Evolutionary conservation across 2,329 filamentous ascomycete genomes (phyloP), one percentile per base, ranked within the genome.

Genomic region (Epicoccum nigrum): DNA sequence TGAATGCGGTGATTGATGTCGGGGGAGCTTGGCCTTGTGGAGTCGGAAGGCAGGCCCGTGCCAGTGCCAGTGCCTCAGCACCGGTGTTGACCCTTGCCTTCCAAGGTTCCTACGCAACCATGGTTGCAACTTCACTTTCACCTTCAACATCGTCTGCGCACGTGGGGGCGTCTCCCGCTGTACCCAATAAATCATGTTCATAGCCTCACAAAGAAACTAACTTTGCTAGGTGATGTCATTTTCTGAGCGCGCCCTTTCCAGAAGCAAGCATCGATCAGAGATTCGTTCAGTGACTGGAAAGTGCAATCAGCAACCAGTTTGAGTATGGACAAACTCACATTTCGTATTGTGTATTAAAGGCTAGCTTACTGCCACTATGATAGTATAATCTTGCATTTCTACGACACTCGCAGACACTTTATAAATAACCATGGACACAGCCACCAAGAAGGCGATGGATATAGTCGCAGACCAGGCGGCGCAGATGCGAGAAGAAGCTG

Each of bases 1-100:
- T 43, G 49, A 44, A 52, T 43, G 43, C 49, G 49, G 43, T 39
- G 33, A 39, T 52, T 39, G 21, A 32, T 41, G 37, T 23, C 13
- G 43, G 16, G 27, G 37, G 37, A 41, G 48, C 38, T 40, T 43
- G 43, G 42, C 33, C 31, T 35, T 9, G 17, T 16, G 23, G 23
- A 25, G 23, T 25, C 21, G 30, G 41, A 32, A 7, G 20, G 12
- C 8, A 27, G 23, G 45, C 20, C 46, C 39, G 46, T 50, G 46
- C 40, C 40, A 45, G 31, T 30, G n/a, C n/a, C n/a, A n/a, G n/a
- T 35, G 37, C 41, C 48, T 51, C 35, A 39, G 25, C 15, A n/a
- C 19, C 7, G 28, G 23, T 47, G 27, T 25, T 41, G 34, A 33
- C n/a, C 12, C 15, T 6, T 30, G 15, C 2, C n/a, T 7, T 15